Evolutionary conservation across 73 alveolate species (phyloP).

Genomic region (Uronychia binucleata): DNA sequence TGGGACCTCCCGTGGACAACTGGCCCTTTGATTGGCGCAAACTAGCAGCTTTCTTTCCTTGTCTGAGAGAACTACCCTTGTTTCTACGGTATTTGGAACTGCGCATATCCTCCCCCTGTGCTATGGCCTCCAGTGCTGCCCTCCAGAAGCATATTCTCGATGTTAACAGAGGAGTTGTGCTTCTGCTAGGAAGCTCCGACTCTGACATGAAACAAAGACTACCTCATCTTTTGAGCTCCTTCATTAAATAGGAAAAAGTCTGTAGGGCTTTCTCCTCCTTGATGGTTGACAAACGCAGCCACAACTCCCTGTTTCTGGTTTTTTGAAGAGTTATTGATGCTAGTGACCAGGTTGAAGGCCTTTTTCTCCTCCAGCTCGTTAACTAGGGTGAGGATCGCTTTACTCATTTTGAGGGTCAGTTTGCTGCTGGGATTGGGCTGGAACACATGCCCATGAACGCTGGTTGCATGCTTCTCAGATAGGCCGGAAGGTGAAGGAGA

Average conservation of each 20-base stretch:
- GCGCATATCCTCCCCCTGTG: background rate
- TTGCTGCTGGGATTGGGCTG: background rate
- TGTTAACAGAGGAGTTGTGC: too few species aligned
- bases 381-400: constrained; percentile 6
- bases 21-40: background rate
- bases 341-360: constrained; percentile 34
- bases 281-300: too few species aligned
- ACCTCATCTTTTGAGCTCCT: too few species aligned
- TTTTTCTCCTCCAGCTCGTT: constrained; percentile 45
- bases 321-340: constrained; percentile 1
- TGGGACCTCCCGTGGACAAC: too few species aligned
- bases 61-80: background rate
- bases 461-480: too few species aligned
- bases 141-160: background rate
- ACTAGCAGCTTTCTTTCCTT: background rate
- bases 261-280: too few species aligned
- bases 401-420: background rate
- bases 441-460: too few species aligned
- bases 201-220: too few species aligned
- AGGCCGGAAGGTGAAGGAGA: too few species aligned
- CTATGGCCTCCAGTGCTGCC: background rate
- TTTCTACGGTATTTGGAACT: background rate
- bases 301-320: too few species aligned
- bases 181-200: too few species aligned
- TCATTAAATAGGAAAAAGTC: too few species aligned